These are phyloP conservation scores for Diospyros lotus DNA, from an alignment of 148 eudicot genomes.

Conservation along the genomic window DNA sequence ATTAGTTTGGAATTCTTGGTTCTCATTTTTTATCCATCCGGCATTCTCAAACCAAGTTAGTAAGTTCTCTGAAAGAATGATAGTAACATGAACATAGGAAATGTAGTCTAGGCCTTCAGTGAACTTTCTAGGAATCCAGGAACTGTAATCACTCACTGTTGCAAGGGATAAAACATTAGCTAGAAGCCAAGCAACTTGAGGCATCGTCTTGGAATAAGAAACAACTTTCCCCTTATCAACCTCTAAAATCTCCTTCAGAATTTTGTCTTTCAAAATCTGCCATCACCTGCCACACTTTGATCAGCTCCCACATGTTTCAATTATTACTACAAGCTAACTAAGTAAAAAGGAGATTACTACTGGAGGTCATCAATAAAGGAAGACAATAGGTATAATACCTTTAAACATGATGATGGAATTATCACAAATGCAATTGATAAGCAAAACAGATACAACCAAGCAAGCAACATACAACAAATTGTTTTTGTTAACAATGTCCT, in stretches of 20 bases:
- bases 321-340: conserved; percentile 10
- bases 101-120: conserved; percentile 50
- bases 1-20: conserved; percentile 26
- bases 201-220: conserved; percentile 33
- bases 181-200: conserved; percentile 82
- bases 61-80: conserved; percentile 59
- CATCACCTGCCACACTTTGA: conserved; percentile 93
- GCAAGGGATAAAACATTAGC: conserved; percentile 67
- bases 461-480: neutral
- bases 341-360: conserved; percentile 10
- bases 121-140: conserved; percentile 39
- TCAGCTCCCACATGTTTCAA: conserved; percentile 50
- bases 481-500: neutral
- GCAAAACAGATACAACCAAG: neutral
- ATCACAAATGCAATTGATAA: neutral
- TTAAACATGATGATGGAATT: neutral
- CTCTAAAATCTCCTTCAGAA: conserved; percentile 48
- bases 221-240: conserved; percentile 39
- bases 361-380: neutral
- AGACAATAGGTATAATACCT: conserved; percentile 4
- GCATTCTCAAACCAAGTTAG: conserved; percentile 42
- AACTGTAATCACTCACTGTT: conserved; percentile 44
- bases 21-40: conserved; percentile 33
- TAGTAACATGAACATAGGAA: conserved; percentile 53
- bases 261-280: conserved; percentile 72